A percentile compares a stretch with the other conserved stretches of the same genome.
Conservation (phyloP, 768 basidiomycete genomes). For the Calocera cornea region DNA sequence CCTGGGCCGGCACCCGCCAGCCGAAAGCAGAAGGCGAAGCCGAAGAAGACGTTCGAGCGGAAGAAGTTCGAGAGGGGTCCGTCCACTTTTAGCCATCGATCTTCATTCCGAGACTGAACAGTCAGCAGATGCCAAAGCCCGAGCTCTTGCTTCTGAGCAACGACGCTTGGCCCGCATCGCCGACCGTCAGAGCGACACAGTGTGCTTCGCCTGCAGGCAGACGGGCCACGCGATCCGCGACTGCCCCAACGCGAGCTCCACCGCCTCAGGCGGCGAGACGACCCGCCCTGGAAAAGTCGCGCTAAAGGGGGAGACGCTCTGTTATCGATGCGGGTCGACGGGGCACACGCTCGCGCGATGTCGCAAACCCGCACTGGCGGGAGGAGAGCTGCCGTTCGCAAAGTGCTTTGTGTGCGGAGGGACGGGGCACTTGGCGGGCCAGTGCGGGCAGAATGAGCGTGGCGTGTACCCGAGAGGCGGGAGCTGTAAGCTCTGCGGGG, state of each 20-base stretch:
- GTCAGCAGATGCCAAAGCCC: conserved; percentile 14
- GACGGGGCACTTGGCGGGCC: conserved; percentile 72
- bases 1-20: neutral
- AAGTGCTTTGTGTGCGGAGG: conserved; percentile 82
- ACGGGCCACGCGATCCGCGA: conserved; percentile 72
- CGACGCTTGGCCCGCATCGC: conserved; percentile 52
- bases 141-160: conserved; percentile 33
- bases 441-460: conserved; percentile 65
- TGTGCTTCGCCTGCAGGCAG: conserved; percentile 77
- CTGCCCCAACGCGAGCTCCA: conserved; percentile 40
- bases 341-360: conserved; percentile 71
- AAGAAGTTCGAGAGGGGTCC: conserved; percentile 17
- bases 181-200: conserved; percentile 43
- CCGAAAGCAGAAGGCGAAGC: neutral
- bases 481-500: conserved; percentile 74
- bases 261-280: conserved; percentile 19
- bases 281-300: conserved; percentile 17
- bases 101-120: conserved; percentile 2
- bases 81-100: neutral
- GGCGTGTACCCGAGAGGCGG: conserved; percentile 89
- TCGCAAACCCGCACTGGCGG: conserved; percentile 45
- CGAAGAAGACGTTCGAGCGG: conserved; percentile 21
- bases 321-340: conserved; percentile 61
- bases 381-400: conserved; percentile 68
- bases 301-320: conserved; percentile 17